These are phyloP conservation scores for Primulina tabacum DNA, from an alignment of 257 asterid species.

Conservation along the genomic window DNA sequence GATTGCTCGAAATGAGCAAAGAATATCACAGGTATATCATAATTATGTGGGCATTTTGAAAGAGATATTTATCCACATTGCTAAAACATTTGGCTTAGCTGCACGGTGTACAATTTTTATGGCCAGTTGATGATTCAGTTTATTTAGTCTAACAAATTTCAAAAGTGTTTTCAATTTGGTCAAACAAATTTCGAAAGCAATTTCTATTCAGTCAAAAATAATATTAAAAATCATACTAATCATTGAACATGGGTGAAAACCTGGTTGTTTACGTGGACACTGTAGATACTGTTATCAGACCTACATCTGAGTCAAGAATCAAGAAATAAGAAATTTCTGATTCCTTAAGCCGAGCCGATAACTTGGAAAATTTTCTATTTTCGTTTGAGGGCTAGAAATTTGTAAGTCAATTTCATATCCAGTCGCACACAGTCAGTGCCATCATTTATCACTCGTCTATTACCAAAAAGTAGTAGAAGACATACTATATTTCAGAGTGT, in stretches of 20 bases:
- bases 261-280: conserved; percentile 10
- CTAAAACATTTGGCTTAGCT: neutral
- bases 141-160: conserved; percentile 1
- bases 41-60: conserved; percentile 7
- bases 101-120: too few species aligned
- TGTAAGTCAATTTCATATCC: too few species aligned
- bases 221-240: conserved; percentile 7
- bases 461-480: conserved; percentile 2
- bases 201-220: conserved; percentile 10
- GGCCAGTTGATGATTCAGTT: conserved; percentile 16
- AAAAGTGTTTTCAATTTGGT: neutral
- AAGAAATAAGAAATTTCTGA: neutral
- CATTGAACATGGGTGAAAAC: neutral
- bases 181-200: conserved; percentile 13
- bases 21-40: conserved; percentile 77
- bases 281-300: neutral
- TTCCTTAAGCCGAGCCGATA: neutral
- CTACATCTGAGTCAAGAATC: neutral
- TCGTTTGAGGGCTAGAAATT: neutral
- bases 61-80: neutral
- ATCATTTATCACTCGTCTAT: too few species aligned
- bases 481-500: conserved; percentile 4
- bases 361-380: conserved; percentile 4
- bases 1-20: conserved; percentile 98
- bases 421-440: too few species aligned